phyloP scores from a whole-genome alignment of 1,284 basidiomycete genomes.

The Golubevia pallescens region DNA sequence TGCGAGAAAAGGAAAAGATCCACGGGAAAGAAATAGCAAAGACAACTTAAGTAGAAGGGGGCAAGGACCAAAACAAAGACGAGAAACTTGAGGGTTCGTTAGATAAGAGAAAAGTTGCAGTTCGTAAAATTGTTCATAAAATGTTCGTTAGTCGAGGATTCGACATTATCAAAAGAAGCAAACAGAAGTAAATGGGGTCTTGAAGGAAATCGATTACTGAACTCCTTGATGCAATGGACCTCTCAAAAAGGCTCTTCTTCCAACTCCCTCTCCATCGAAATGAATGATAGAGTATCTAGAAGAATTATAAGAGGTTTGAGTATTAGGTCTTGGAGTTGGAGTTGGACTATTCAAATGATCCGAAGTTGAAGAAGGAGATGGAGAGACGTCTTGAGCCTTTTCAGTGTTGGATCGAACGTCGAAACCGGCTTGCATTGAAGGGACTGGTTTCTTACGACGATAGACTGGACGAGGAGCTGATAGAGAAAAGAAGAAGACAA shows the following conservation, averaged over 20 bases:
- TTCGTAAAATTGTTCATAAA: too few species aligned
- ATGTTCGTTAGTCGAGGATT: too few species aligned
- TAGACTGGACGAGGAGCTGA: conserved; percentile 33
- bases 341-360: background rate
- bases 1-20: too few species aligned
- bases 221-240: conserved; percentile 15
- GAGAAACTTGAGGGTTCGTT: too few species aligned
- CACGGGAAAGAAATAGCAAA: too few species aligned
- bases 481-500: background rate
- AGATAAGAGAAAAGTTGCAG: too few species aligned
- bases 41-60: too few species aligned
- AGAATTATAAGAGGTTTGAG: background rate
- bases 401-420: conserved; percentile 6
- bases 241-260: conserved; percentile 21
- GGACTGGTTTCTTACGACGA: conserved; percentile 27
- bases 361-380: background rate
- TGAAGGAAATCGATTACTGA: too few species aligned
- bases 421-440: conserved; percentile 26
- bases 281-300: conserved; percentile 32
- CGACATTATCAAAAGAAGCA: too few species aligned
- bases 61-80: too few species aligned
- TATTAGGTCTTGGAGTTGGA: background rate
- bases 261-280: conserved; percentile 31
- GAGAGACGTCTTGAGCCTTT: background rate
- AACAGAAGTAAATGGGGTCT: too few species aligned